These are phyloP conservation scores for Asterella californica DNA, from an alignment of 225 moss, liverwort and hornwort genomes.

Conservation along the genomic window DNA sequence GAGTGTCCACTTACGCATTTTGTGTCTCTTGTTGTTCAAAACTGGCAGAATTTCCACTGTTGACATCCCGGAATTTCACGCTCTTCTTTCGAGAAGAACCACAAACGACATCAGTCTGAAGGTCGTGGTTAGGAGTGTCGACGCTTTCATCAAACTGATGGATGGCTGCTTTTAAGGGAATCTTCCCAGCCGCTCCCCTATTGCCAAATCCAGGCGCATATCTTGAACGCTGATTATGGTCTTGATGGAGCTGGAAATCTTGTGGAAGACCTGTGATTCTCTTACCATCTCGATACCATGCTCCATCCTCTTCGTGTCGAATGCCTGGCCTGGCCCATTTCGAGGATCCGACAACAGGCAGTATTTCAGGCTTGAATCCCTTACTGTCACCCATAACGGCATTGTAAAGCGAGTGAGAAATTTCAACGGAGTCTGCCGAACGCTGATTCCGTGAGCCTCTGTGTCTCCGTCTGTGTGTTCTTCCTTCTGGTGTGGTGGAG, in stretches of 20 bases:
- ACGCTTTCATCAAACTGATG: conserved; percentile 34
- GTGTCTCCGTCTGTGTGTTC: conserved; percentile 33
- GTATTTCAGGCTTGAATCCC: conserved; percentile 44
- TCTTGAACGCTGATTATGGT: conserved; percentile 17
- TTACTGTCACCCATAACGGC: conserved; percentile 50
- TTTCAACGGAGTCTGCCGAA: conserved; percentile 27
- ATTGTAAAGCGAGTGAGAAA: conserved; percentile 41
- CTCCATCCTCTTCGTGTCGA: conserved; percentile 27
- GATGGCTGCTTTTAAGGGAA: conserved; percentile 42
- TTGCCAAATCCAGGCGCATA: conserved; percentile 9
- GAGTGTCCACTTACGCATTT: conserved; percentile 38
- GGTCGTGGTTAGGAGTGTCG: conserved; percentile 24
- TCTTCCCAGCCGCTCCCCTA: conserved; percentile 22
- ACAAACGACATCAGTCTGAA: conserved; percentile 30
- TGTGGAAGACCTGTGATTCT: conserved; percentile 25
- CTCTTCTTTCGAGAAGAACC: conserved; percentile 39
- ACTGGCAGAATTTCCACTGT: conserved; percentile 47
- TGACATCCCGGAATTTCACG: conserved; percentile 42
- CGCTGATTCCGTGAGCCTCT: conserved; percentile 34
- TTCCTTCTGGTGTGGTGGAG: conserved; percentile 31
- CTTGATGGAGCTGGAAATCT: conserved; percentile 20
- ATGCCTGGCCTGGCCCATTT: conserved; percentile 35
- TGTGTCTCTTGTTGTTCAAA: conserved; percentile 40
- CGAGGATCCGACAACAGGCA: conserved; percentile 33
- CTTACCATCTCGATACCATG: conserved; percentile 26